Base-by-base conservation (phyloP, 306 rosid species). In the Pyrus betulifolia region DNA sequence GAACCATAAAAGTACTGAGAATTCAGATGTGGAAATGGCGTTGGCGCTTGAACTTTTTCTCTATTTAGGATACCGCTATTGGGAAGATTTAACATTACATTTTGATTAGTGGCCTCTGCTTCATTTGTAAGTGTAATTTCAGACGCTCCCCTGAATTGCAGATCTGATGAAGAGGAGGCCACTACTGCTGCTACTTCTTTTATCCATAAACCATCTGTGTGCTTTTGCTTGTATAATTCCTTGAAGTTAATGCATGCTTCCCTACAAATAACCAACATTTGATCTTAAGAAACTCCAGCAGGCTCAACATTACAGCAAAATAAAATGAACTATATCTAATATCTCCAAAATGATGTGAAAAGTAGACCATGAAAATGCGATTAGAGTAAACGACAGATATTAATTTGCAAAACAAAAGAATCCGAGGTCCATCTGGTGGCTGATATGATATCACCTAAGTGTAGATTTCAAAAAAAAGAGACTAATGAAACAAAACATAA, bases 1-100 rank as follows among this genome's bases (percentile, higher is more conserved):
- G 82, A 77, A 79, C 83, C 82, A 80, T 85, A 82, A 82, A 85
- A 83, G 74, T 84, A 87, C 38, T 80, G 88, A 54, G 88, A 87
- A 44, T 78, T 61, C 35, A 78, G 82, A 83, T 76, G 80, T 19
- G 84, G 83, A 86, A 89, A 89, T 18, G 91, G 83, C 82, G 84
- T 78, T 30, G 89, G 84, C 82, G 65, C 79, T 81, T 85, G 91
- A 78, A 71, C 79, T 77, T 86, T 86, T 76, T 81, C 82, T 14
- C 44, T 22, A 14, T n/a, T 73, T 8, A 40, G 49, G 40, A 40
- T 18, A 23, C 68, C 44, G 11, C 44, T 69, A 62, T 27, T 19
- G 45, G 66, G 70, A 74, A 60, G 70, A 74, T 61, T 61, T 33
- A 74, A 35, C 45, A 62, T 27, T 54, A 74, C 35, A 18, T 74